phyloP scores from a whole-genome alignment of 192 early-diverging fungal genomes.

The Glomus cerebriforme region DNA sequence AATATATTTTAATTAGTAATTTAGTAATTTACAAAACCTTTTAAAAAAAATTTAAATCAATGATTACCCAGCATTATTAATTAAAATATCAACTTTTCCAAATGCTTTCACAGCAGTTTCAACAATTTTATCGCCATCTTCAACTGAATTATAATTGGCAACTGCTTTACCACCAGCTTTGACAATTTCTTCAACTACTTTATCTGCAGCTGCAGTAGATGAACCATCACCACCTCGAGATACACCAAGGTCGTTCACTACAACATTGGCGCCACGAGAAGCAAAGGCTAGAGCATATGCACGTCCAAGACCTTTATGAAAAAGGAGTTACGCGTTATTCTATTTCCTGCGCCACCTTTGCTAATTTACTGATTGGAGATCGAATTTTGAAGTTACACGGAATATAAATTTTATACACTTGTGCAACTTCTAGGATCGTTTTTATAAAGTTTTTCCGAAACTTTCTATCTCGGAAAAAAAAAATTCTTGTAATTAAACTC shows the following conservation, averaged over 20 bases:
- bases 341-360: background rate
- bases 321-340: constrained; percentile 1
- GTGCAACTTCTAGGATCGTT: background rate
- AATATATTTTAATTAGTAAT: background rate
- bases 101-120: constrained; percentile 95
- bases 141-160: constrained; percentile 96
- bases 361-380: constrained; percentile 11
- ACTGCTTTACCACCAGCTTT: constrained; percentile 89
- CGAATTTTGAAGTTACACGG: background rate
- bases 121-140: constrained; percentile 97
- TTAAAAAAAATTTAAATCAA: background rate
- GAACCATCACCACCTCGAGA: constrained; percentile 77
- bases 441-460: background rate
- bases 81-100: constrained; percentile 91
- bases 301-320: constrained; percentile 65
- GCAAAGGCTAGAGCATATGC: constrained; percentile 93
- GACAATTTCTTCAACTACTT: constrained; percentile 92
- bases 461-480: too few species aligned
- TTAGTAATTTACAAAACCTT: too few species aligned
- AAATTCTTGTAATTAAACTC: background rate
- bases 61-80: constrained; percentile 87
- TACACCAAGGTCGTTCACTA: constrained; percentile 94
- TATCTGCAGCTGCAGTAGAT: constrained; percentile 81
- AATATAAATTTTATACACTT: constrained; percentile 5
- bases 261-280: constrained; percentile 87